A percentile compares a stretch with the other conserved stretches of the same genome.
Conservation (phyloP, 768 basidiomycete genomes). For the Rhodocollybia butyracea region DNA sequence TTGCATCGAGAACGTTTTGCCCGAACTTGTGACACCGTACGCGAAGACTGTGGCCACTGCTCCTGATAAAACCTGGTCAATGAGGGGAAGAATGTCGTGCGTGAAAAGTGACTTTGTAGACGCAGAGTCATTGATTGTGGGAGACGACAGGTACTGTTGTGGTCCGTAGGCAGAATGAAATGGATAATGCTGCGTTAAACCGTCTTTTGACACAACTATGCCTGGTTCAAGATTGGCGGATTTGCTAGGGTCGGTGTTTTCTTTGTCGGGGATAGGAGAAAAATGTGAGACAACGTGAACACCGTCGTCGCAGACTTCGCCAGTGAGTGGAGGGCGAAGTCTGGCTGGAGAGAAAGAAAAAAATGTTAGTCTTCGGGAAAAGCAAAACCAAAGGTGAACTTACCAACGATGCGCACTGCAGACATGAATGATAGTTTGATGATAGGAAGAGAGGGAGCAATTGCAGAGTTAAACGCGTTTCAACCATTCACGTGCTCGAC, state of each 20-base stretch:
- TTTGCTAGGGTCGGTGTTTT: not conserved
- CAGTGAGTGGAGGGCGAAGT: slow-evolving; percentile 1
- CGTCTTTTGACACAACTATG: not conserved
- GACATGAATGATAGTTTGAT: not conserved
- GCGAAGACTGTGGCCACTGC: slow-evolving; percentile 80
- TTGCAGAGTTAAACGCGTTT: not conserved
- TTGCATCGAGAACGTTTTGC: slow-evolving; percentile 94
- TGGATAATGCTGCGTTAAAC: not conserved
- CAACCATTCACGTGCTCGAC: not conserved
- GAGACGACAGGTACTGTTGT: not conserved
- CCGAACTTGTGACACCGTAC: slow-evolving; percentile 89
- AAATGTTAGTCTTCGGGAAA: not conserved
- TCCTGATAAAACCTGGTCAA: not conserved
- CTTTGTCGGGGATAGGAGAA: not conserved
- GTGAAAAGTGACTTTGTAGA: not conserved
- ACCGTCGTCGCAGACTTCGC: slow-evolving; percentile 4
- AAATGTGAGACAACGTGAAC: not conserved
- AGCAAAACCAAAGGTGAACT: too few species aligned
- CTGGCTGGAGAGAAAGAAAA: not conserved
- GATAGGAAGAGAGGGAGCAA: not conserved
- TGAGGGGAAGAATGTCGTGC: not conserved
- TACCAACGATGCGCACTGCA: not conserved
- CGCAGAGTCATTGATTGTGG: too few species aligned
- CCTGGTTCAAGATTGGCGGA: not conserved
- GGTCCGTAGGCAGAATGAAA: slow-evolving; percentile 4